Percentiles rank a stretch among this genome's conserved stretches.
Evolutionary conservation across 768 basidiomycete species (phyloP).

Genomic region (Lactifluus hygrophoroides): DNA sequence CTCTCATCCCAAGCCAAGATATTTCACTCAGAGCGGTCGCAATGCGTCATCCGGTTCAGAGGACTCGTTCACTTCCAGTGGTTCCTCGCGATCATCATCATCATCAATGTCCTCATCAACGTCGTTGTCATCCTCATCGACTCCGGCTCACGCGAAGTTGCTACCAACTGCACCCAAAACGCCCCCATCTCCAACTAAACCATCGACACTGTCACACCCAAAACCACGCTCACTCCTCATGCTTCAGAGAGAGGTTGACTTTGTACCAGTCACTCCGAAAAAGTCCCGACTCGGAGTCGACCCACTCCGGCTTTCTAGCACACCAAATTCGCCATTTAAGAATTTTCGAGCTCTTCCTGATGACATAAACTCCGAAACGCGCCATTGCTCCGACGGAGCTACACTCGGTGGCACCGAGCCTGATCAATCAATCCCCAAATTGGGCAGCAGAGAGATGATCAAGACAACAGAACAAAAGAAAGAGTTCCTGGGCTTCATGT

Average conservation of each 20-base stretch:
- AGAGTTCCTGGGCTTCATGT: constrained; percentile 65
- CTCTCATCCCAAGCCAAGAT: constrained; percentile 22
- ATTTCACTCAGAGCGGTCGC: constrained; percentile 13
- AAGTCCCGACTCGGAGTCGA: constrained; percentile 36
- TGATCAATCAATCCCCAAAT: constrained; percentile 18
- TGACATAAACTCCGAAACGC: background rate
- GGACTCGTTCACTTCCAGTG: constrained; percentile 13
- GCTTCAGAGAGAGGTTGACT: constrained; percentile 66
- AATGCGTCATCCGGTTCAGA: constrained; percentile 22
- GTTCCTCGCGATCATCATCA: constrained; percentile 16
- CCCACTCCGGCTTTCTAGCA: constrained; percentile 17
- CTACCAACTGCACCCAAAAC: background rate
- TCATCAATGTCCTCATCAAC: constrained; percentile 22
- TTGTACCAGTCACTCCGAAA: constrained; percentile 62
- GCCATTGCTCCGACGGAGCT: constrained; percentile 8
- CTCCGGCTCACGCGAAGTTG: constrained; percentile 23
- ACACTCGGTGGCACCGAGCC: constrained; percentile 16
- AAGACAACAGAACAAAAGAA: constrained; percentile 77
- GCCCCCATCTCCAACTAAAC: constrained; percentile 12
- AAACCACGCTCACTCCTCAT: constrained; percentile 49
- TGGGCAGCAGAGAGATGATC: constrained; percentile 19
- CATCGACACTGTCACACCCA: constrained; percentile 21
- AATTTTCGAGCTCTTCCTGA: constrained; percentile 5
- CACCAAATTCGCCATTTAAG: constrained; percentile 12
- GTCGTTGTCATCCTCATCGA: constrained; percentile 29